Conservation (phyloP, 768 basidiomycete genomes). For the Trametes meyenii region DNA sequence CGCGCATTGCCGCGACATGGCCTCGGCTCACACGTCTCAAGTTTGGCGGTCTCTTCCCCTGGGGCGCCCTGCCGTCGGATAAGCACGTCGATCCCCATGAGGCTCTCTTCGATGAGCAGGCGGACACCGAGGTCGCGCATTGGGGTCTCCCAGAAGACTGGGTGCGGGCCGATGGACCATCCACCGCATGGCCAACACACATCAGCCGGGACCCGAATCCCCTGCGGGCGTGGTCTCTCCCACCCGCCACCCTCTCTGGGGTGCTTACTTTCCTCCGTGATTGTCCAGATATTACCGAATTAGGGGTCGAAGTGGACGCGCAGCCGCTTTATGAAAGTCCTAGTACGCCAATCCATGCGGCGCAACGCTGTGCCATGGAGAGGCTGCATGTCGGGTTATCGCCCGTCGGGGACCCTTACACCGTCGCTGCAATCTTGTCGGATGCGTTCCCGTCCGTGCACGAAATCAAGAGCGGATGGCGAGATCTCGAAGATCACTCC, state of each 20-base stretch:
- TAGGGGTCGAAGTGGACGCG: neutral
- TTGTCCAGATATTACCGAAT: neutral
- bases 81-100: neutral
- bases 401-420: neutral
- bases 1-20: slow-evolving; percentile 1
- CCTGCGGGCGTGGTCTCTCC: too few species aligned
- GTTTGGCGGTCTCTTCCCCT: neutral
- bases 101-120: neutral
- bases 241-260: neutral
- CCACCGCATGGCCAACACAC: too few species aligned
- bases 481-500: neutral
- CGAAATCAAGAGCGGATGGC: neutral
- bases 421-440: neutral
- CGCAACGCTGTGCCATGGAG: too few species aligned
- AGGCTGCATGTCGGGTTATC: neutral
- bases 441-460: neutral
- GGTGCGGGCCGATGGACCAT: too few species aligned
- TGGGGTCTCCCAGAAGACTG: too few species aligned
- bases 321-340: neutral
- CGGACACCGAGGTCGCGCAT: too few species aligned
- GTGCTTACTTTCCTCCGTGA: neutral
- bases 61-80: neutral
- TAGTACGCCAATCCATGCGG: neutral
- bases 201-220: too few species aligned
- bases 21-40: neutral